Conservation (phyloP, 1,284 basidiomycete genomes). For the Amylostereum areolatum region DNA sequence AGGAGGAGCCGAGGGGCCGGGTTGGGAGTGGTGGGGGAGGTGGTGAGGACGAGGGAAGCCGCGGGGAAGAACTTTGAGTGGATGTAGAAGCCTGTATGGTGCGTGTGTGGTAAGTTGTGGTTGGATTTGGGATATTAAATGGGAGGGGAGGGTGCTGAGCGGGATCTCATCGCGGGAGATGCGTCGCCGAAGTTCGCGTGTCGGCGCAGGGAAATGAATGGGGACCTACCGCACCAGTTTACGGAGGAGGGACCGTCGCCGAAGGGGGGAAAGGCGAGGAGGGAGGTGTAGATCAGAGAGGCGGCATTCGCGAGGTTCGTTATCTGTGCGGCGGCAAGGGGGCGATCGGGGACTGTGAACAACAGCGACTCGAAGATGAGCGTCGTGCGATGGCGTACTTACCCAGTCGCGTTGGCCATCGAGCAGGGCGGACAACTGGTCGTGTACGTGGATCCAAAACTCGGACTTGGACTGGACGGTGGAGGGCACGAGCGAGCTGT, state of each 20-base stretch:
- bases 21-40: not conserved
- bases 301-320: slow-evolving; percentile 84
- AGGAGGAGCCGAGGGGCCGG: slow-evolving; percentile 43
- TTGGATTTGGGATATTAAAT: not conserved
- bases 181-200: too few species aligned
- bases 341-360: slow-evolving; percentile 4
- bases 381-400: slow-evolving; percentile 7
- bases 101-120: slow-evolving; percentile 1
- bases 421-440: slow-evolving; percentile 57
- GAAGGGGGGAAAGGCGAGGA: slow-evolving; percentile 65
- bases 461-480: slow-evolving; percentile 61
- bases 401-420: slow-evolving; percentile 76
- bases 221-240: slow-evolving; percentile 80
- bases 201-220: too few species aligned
- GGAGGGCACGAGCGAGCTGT: slow-evolving; percentile 66
- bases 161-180: not conserved
- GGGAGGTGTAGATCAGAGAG: slow-evolving; percentile 72
- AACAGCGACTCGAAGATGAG: not conserved
- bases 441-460: slow-evolving; percentile 73
- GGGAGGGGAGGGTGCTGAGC: not conserved
- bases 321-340: slow-evolving; percentile 40
- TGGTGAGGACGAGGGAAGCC: not conserved
- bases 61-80: slow-evolving; percentile 55
- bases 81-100: slow-evolving; percentile 73
- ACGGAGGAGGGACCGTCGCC: slow-evolving; percentile 61